Conservation (phyloP, 306 rosid genomes). For the Aeschynomene evenia region DNA sequence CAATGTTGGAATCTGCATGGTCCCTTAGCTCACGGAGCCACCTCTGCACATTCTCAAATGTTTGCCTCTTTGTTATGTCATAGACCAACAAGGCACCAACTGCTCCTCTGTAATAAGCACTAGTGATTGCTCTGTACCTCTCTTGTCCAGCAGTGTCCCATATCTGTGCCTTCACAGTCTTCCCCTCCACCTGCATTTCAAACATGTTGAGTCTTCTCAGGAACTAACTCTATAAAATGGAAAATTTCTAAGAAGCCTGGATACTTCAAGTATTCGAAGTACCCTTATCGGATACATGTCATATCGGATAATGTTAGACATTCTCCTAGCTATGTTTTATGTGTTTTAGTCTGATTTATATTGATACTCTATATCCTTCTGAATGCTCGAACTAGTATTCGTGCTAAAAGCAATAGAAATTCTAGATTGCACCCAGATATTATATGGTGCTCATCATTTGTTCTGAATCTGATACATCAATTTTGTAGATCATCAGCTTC, state of each 20-base stretch:
- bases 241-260: no score
- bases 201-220: background rate
- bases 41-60: conserved; percentile 68
- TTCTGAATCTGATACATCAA: no score
- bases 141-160: conserved; percentile 95
- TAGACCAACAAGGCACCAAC: conserved; percentile 74
- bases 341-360: no score
- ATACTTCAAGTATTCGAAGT: no score
- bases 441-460: no score
- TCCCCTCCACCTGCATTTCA: conserved; percentile 65
- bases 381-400: no score
- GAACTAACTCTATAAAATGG: background rate
- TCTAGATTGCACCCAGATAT: background rate
- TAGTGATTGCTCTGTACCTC: conserved; percentile 79
- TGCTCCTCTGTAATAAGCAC: conserved; percentile 87
- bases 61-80: conserved; percentile 79
- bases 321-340: no score
- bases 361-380: no score
- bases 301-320: no score
- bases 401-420: background rate
- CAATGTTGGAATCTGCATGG: conserved; percentile 77
- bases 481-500: no score
- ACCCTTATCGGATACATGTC: no score
- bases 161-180: conserved; percentile 86
- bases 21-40: conserved; percentile 84